A percentile compares a stretch with the other conserved stretches of the same genome.
phyloP scores from a whole-genome alignment of 1,284 basidiomycete genomes.

The Ustilago hordei region DNA sequence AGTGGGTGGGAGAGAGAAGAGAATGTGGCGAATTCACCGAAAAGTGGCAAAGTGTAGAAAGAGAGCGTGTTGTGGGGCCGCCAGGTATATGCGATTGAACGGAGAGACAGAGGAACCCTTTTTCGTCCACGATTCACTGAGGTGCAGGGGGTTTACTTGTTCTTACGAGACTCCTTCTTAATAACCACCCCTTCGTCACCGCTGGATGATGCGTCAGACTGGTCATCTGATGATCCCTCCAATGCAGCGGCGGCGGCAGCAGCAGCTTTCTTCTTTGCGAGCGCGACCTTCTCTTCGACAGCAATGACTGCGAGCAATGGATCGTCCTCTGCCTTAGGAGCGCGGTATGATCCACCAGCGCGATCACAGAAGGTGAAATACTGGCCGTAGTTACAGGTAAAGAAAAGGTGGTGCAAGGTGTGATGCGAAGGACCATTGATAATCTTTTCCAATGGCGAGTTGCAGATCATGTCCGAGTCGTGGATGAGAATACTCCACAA shows the following conservation, averaged over 20 bases:
- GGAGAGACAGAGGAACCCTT: neutral
- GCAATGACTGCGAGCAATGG: conserved; percentile 76
- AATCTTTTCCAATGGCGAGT: conserved; percentile 85
- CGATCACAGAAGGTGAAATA: conserved; percentile 98
- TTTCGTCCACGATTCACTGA: neutral
- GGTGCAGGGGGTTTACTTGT: conserved; percentile 23
- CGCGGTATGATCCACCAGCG: conserved; percentile 84
- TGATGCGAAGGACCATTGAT: conserved; percentile 99
- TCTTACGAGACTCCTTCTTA: conserved; percentile 40
- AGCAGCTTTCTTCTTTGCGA: conserved; percentile 23
- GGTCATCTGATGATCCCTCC: conserved; percentile 12
- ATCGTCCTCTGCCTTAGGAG: conserved; percentile 85
- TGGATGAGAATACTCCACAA: conserved; percentile 77
- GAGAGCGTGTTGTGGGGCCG: conserved; percentile 2
- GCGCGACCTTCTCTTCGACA: conserved; percentile 26
- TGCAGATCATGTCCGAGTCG: conserved; percentile 99
- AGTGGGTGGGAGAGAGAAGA: neutral
- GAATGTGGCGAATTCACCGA: neutral
- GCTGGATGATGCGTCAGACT: conserved; percentile 32
- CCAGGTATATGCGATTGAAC: conserved; percentile 14
- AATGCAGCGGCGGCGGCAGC: conserved; percentile 7
- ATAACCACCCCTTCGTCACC: conserved; percentile 48
- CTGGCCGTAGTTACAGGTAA: conserved; percentile 93
- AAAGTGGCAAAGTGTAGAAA: neutral
- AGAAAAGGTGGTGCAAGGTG: conserved; percentile 94